Percentiles rank a stretch among this genome's conserved stretches.
phyloP scores from a whole-genome alignment of 1,139 yeast genomes.

The Pichia sp. region DNA sequence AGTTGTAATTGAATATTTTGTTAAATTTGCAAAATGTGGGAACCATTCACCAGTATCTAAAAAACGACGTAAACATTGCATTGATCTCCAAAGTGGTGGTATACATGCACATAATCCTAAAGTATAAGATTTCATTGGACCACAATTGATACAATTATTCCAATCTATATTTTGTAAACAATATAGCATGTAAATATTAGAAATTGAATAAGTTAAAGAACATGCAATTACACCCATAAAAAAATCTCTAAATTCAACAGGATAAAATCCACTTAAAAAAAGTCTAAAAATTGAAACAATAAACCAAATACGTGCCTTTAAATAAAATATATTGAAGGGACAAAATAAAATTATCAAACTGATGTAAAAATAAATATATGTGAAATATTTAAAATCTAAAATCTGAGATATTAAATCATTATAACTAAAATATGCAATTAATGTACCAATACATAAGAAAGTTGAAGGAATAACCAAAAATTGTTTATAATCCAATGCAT shows the following conservation, averaged over 20 bases:
- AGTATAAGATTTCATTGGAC: conserved; percentile 66
- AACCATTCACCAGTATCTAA: conserved; percentile 93
- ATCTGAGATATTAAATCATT: conserved; percentile 53
- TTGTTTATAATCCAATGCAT: conserved; percentile 61
- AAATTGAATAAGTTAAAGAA: conserved; percentile 80
- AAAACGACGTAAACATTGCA: conserved; percentile 88
- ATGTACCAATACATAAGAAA: conserved; percentile 42
- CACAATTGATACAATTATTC: conserved; percentile 59
- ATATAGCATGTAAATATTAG: conserved; percentile 77
- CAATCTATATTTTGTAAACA: conserved; percentile 73
- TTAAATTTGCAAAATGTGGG: conserved; percentile 89
- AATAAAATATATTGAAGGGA: conserved; percentile 54
- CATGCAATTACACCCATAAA: conserved; percentile 87
- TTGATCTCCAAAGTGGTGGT: conserved; percentile 84
- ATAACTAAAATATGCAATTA: conserved; percentile 73
- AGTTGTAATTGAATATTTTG: conserved; percentile 64
- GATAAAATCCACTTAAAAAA: conserved; percentile 75
- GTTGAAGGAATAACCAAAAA: conserved; percentile 31
- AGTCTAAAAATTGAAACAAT: conserved; percentile 67
- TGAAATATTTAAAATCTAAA: conserved; percentile 48
- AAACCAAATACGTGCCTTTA: conserved; percentile 66
- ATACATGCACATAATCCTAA: conserved; percentile 80
- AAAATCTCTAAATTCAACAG: conserved; percentile 93
- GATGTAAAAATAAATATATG: conserved; percentile 67
- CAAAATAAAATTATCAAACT: conserved; percentile 45